These are phyloP conservation scores for Hirschfeldia incana DNA, from an alignment of 345 rosid genomes.

Conservation along the genomic window DNA sequence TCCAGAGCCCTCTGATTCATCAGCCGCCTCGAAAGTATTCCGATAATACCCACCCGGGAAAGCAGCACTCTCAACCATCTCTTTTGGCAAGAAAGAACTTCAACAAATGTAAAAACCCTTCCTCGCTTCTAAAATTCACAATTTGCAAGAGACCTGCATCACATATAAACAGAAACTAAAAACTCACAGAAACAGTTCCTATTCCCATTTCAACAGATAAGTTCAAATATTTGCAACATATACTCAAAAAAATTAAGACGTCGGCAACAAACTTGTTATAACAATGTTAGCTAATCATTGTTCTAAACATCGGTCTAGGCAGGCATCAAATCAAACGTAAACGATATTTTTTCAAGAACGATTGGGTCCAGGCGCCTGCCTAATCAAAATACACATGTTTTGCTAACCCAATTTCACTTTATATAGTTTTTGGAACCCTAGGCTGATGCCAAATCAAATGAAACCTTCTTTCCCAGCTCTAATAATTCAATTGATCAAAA, in stretches of 20 bases:
- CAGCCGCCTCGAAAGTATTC: constrained; percentile 51
- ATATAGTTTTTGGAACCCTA: constrained; percentile 17
- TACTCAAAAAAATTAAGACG: background rate
- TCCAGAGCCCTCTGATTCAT: constrained; percentile 86
- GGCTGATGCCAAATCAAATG: constrained; percentile 14
- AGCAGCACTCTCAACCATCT: constrained; percentile 58
- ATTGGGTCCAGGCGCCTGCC: background rate
- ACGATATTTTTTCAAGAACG: background rate
- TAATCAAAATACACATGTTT: background rate
- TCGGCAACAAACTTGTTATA: background rate
- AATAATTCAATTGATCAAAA: constrained; percentile 11
- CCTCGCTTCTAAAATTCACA: constrained; percentile 25
- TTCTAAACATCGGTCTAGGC: background rate
- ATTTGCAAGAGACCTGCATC: constrained; percentile 33
- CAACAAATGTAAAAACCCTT: constrained; percentile 5
- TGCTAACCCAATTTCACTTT: background rate
- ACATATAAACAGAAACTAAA: constrained; percentile 23
- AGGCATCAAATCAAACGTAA: background rate
- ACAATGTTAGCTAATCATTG: background rate
- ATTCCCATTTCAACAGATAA: background rate
- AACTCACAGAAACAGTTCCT: background rate
- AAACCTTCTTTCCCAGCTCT: background rate
- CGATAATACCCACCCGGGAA: constrained; percentile 55
- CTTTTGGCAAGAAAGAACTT: constrained; percentile 39
- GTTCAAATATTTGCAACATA: constrained; percentile 3